A percentile compares a stretch with the other conserved stretches of the same genome.
Conservation (phyloP, 139 green algal genomes). For the Zygnema cylindricum region DNA sequence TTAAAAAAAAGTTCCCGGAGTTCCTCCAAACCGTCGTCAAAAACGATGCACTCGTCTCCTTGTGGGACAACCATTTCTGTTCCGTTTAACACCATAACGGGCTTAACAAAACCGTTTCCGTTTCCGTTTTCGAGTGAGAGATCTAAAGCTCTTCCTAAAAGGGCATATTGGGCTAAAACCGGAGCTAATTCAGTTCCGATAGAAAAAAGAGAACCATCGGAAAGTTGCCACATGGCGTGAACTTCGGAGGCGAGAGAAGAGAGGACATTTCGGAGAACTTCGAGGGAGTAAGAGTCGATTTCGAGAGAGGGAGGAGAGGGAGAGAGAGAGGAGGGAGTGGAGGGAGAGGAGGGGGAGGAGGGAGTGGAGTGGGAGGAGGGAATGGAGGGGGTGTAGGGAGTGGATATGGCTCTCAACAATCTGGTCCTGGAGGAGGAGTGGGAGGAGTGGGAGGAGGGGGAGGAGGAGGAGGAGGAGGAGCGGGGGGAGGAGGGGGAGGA, state of each 20-base stretch:
- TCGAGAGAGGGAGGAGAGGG: background rate
- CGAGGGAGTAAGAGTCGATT: background rate
- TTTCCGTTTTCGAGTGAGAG: background rate
- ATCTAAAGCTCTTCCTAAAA: background rate
- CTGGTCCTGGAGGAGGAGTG: background rate
- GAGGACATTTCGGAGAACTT: background rate
- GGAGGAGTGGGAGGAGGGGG: background rate
- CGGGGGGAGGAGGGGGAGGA: background rate
- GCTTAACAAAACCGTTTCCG: no score
- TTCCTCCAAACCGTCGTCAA: background rate
- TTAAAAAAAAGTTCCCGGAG: background rate
- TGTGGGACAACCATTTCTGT: background rate
- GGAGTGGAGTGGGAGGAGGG: background rate
- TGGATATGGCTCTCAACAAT: background rate
- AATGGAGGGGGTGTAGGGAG: background rate
- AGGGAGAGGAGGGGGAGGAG: background rate
- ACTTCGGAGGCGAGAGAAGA: background rate
- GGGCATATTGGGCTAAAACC: background rate
- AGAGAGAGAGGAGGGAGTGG: background rate
- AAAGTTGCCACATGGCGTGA: background rate
- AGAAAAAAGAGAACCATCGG: background rate
- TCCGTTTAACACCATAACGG: background rate
- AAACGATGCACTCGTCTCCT: background rate
- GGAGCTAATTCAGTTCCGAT: background rate
- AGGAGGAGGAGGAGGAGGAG: background rate